phyloP scores from a whole-genome alignment of 2,329 filamentous ascomycete species.

The Colletotrichum sojae region DNA sequence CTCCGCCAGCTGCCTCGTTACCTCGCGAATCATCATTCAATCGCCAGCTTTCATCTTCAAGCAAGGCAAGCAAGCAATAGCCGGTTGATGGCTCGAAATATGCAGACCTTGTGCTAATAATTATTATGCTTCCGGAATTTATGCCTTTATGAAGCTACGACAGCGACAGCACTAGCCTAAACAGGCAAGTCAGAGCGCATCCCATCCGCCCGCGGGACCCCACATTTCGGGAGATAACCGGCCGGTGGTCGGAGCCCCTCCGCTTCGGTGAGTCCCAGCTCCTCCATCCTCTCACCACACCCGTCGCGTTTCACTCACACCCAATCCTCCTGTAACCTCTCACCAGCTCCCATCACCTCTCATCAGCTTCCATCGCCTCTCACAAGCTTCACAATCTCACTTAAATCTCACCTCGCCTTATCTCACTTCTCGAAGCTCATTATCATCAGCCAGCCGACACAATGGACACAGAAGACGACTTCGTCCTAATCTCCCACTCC shows the following conservation, averaged over 20 bases:
- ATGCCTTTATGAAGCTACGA: background rate
- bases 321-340: background rate
- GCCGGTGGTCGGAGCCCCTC: constrained; percentile 37
- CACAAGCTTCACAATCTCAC: no score
- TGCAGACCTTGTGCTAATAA: no score
- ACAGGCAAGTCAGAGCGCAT: constrained; percentile 16
- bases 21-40: no score
- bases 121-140: background rate
- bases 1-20: no score
- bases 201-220: background rate
- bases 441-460: background rate
- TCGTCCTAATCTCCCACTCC: constrained; percentile 32
- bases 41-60: no score
- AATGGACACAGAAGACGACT: constrained; percentile 16
- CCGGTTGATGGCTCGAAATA: no score
- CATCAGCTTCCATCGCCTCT: background rate
- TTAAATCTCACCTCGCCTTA: background rate
- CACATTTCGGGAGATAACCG: constrained; percentile 32
- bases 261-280: constrained; percentile 21
- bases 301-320: background rate
- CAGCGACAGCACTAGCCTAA: constrained; percentile 16
- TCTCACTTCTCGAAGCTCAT: background rate
- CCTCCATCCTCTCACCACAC: constrained; percentile 1
- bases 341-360: background rate
- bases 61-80: no score